Conservation (phyloP, 2,329 filamentous ascomycete species). For the Talaromyces sp. region DNA sequence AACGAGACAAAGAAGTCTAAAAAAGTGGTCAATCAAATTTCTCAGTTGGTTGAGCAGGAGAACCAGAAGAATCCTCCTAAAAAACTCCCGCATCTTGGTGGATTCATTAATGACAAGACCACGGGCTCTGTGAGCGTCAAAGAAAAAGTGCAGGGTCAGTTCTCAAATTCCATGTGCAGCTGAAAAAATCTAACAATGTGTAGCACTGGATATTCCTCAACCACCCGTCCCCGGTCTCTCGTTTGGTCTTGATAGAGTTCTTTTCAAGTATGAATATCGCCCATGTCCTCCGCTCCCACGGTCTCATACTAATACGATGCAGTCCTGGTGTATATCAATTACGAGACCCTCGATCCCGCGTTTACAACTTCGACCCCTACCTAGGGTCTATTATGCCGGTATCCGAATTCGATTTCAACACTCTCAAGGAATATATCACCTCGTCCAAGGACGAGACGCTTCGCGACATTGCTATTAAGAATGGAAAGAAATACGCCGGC, state of each 20-base stretch:
- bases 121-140: constrained; percentile 1
- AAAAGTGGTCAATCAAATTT: too few species aligned
- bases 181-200: constrained; percentile 9
- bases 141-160: constrained; percentile 24
- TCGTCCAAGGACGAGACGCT: constrained; percentile 81
- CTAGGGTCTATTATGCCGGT: constrained; percentile 91
- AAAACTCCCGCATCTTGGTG: constrained; percentile 14
- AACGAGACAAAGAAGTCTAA: neutral
- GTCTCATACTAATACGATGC: constrained; percentile 11
- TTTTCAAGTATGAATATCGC: constrained; percentile 71
- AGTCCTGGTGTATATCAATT: constrained; percentile 83
- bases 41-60: neutral
- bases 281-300: neutral
- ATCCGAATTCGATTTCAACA: constrained; percentile 86
- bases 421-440: constrained; percentile 83
- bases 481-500: constrained; percentile 80
- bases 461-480: constrained; percentile 65
- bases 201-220: constrained; percentile 48
- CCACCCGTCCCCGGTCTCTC: constrained; percentile 64
- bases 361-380: constrained; percentile 98
- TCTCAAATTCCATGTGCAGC: neutral
- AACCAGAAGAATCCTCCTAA: neutral
- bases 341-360: constrained; percentile 81
- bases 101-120: constrained; percentile 13
- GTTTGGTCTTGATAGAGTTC: constrained; percentile 80